Conservation (phyloP, 2,329 filamentous ascomycete species). For the Neoarthrinium moseri region DNA sequence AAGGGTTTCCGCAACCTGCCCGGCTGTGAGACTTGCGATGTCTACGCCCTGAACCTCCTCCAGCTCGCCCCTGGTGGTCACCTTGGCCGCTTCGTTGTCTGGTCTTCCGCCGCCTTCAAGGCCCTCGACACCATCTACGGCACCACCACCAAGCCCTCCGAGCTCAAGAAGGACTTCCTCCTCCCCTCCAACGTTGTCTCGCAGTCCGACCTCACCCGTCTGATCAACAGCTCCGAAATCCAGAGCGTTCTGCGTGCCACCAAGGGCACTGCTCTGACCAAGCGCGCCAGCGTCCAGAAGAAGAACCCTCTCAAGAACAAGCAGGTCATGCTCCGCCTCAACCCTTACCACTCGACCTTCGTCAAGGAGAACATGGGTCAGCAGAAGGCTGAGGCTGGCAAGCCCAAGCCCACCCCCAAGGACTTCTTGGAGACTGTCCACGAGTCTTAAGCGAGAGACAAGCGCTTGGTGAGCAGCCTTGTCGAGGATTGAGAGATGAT, state of each 20-base stretch:
- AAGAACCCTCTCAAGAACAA: slow-evolving; percentile 99
- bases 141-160: slow-evolving; percentile 82
- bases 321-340: slow-evolving; percentile 97
- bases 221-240: slow-evolving; percentile 99
- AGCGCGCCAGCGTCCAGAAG: slow-evolving; percentile 93
- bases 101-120: slow-evolving; percentile 96
- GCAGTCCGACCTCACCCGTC: slow-evolving; percentile 92
- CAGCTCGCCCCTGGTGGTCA: slow-evolving; percentile 99
- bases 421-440: slow-evolving; percentile 26
- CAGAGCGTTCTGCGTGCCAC: slow-evolving; percentile 92
- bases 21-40: slow-evolving; percentile 93
- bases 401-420: slow-evolving; percentile 47
- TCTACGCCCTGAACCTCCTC: slow-evolving; percentile 95
- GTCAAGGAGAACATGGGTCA: slow-evolving; percentile 80
- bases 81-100: slow-evolving; percentile 98
- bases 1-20: slow-evolving; percentile 98
- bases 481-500: slow-evolving; percentile 20
- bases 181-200: slow-evolving; percentile 89
- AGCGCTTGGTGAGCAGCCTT: slow-evolving; percentile 33
- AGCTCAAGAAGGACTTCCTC: slow-evolving; percentile 98
- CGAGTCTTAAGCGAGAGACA: slow-evolving; percentile 26
- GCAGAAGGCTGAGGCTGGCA: slow-evolving; percentile 60
- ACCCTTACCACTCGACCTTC: slow-evolving; percentile 94
- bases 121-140: slow-evolving; percentile 97
- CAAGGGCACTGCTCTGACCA: slow-evolving; percentile 86